Percentiles rank a stretch among this genome's conserved stretches.
Conservation (phyloP, 495 filamentous ascomycete genomes). For the Venustampulla echinocandica region DNA sequence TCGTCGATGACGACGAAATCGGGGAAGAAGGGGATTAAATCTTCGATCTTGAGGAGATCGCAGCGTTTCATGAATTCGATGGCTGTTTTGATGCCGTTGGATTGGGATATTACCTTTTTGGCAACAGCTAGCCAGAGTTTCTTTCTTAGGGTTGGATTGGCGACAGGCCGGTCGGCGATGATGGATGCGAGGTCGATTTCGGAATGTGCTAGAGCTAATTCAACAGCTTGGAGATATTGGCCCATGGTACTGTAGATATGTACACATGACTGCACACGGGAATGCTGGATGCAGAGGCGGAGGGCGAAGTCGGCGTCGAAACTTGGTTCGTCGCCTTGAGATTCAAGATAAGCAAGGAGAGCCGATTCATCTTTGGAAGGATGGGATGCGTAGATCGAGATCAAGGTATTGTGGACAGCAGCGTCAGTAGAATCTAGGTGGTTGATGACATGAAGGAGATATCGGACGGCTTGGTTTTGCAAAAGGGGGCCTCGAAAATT, state of each 20-base stretch:
- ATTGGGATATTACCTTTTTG: constrained; percentile 79
- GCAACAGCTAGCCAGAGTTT: constrained; percentile 92
- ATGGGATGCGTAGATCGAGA: constrained; percentile 91
- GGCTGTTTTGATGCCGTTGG: constrained; percentile 82
- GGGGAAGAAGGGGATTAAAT: constrained; percentile 95
- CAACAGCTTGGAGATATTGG: constrained; percentile 84
- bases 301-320: constrained; percentile 98
- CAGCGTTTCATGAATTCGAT: constrained; percentile 91
- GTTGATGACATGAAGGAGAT: constrained; percentile 88
- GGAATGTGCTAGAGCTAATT: constrained; percentile 78
- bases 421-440: constrained; percentile 73
- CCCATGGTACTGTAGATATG: constrained; percentile 96
- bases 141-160: constrained; percentile 74
- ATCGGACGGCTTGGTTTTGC: constrained; percentile 90
- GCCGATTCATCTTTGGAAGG: constrained; percentile 71
- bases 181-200: constrained; percentile 82
- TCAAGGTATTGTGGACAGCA: constrained; percentile 94
- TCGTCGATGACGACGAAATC: constrained; percentile 99
- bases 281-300: constrained; percentile 86
- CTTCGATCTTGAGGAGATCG: constrained; percentile 87
- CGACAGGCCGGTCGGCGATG: constrained; percentile 79
- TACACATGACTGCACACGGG: constrained; percentile 84
- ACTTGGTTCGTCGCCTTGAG: constrained; percentile 51
- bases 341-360: constrained; percentile 80
- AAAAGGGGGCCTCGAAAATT: constrained; percentile 50